These are phyloP conservation scores for Apiotrichum domesticum DNA, from an alignment of 1,284 basidiomycete genomes.

Conservation along the genomic window DNA sequence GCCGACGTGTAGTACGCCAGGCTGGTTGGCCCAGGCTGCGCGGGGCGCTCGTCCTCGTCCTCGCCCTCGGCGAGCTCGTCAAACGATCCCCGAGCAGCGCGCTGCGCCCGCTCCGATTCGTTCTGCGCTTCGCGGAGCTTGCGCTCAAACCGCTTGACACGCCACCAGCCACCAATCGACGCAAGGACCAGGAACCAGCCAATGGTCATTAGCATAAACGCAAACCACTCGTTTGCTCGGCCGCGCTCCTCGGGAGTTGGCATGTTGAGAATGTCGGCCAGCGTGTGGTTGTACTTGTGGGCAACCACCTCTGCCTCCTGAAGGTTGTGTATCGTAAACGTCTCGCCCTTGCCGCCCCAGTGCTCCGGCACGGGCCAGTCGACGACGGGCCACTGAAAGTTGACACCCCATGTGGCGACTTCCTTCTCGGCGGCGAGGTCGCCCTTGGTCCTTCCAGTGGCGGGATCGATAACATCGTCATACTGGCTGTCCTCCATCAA, in stretches of 20 bases:
- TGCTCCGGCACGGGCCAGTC: not conserved
- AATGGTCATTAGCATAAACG: conserved; percentile 84
- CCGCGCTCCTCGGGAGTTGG: conserved; percentile 42
- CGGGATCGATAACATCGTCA: conserved; percentile 26
- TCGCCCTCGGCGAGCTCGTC: conserved; percentile 3
- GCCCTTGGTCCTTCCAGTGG: conserved; percentile 19
- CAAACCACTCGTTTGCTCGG: conserved; percentile 67
- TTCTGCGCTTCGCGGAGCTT: conserved; percentile 33
- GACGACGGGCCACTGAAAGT: not conserved
- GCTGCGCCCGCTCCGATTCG: conserved; percentile 37
- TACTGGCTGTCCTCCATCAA: conserved; percentile 40
- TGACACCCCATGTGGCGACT: conserved; percentile 24
- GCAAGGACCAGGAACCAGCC: conserved; percentile 86
- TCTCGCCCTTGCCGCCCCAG: conserved; percentile 5
- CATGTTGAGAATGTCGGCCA: conserved; percentile 31
- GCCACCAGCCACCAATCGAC: conserved; percentile 71
- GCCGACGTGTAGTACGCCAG: conserved; percentile 36
- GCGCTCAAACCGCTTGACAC: conserved; percentile 61
- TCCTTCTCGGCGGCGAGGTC: conserved; percentile 37
- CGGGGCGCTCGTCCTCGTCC: conserved; percentile 7
- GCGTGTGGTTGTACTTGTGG: conserved; percentile 39
- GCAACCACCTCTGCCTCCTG: conserved; percentile 46
- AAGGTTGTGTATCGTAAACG: conserved; percentile 37
- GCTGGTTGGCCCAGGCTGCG: conserved; percentile 20
- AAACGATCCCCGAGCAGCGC: conserved; percentile 20